phyloP scores from a whole-genome alignment of 2,329 filamentous ascomycete species.

The Sporothrix variecibatus region DNA sequence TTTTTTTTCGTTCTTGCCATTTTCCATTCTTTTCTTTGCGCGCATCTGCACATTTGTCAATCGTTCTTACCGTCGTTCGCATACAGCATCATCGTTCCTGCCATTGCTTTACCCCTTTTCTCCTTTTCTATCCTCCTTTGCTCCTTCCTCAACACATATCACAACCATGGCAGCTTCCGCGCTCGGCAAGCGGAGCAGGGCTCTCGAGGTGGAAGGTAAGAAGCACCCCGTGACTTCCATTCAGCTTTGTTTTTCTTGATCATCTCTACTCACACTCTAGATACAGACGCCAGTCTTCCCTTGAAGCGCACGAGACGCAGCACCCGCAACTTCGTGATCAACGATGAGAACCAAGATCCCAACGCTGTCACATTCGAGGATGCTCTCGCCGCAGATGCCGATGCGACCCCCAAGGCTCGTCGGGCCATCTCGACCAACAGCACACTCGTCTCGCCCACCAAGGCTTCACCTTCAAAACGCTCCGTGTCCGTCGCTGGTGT shows the following conservation, averaged over 20 bases:
- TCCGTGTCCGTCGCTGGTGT: conserved; percentile 35
- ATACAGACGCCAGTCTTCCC: conserved; percentile 38
- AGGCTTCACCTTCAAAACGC: conserved; percentile 14
- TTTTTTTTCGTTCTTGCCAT: conserved; percentile 15
- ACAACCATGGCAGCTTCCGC: conserved; percentile 23
- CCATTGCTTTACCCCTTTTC: conserved; percentile 16
- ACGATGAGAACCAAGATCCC: conserved; percentile 70
- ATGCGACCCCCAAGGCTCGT: conserved; percentile 21
- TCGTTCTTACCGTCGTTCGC: conserved; percentile 10
- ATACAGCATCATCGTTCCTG: neutral
- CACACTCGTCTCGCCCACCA: conserved; percentile 18
- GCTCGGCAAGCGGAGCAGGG: conserved; percentile 28
- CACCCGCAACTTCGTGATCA: conserved; percentile 48
- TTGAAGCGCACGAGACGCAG: conserved; percentile 51
- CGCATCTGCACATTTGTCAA: neutral
- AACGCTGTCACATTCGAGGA: conserved; percentile 44
- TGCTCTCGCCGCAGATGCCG: conserved; percentile 35
- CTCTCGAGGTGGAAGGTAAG: conserved; percentile 24
- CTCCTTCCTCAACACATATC: neutral
- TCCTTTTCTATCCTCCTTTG: neutral
- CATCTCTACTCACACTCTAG: conserved; percentile 20
- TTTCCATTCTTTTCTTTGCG: conserved; percentile 2
- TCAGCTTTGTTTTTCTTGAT: neutral
- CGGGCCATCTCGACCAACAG: conserved; percentile 2
- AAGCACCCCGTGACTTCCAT: neutral